phyloP scores from a whole-genome alignment of 371 early-diverging fungal genomes.

The Mortierella sp. region DNA sequence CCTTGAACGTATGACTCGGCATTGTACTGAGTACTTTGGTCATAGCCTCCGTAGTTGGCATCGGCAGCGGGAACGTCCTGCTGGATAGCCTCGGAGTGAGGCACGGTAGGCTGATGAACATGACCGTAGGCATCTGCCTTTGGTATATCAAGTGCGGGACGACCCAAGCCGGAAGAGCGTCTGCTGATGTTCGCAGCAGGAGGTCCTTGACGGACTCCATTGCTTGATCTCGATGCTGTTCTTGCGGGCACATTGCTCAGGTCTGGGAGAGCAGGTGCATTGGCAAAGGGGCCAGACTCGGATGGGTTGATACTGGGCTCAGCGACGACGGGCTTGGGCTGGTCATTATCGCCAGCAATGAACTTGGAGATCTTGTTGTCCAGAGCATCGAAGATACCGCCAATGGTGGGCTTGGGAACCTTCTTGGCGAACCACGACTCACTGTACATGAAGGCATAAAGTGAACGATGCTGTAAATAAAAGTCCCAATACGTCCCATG shows the following conservation, averaged over 20 bases:
- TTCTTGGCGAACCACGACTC: slow-evolving; percentile 68
- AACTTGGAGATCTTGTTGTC: slow-evolving; percentile 81
- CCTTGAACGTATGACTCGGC: slow-evolving; percentile 14
- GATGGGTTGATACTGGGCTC: slow-evolving; percentile 21
- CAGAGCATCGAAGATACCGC: slow-evolving; percentile 74
- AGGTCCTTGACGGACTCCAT: slow-evolving; percentile 8
- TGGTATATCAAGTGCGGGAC: slow-evolving; percentile 26
- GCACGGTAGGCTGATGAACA: not conserved
- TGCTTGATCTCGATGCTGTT: slow-evolving; percentile 36
- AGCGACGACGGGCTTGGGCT: slow-evolving; percentile 33
- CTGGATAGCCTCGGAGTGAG: slow-evolving; percentile 8
- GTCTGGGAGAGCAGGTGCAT: slow-evolving; percentile 42
- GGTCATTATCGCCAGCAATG: slow-evolving; percentile 71
- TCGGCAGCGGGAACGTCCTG: not conserved
- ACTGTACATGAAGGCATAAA: no score
- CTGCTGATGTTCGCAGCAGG: slow-evolving; percentile 11
- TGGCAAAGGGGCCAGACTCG: slow-evolving; percentile 42
- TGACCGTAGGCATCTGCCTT: slow-evolving; percentile 17
- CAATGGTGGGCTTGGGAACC: slow-evolving; percentile 70
- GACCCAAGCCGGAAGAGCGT: slow-evolving; percentile 22
- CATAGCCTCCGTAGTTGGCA: slow-evolving; percentile 10
- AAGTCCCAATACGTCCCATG: no score
- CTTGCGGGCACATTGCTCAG: slow-evolving; percentile 34
- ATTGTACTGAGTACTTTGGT: slow-evolving; percentile 16
- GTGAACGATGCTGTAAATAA: no score